These are phyloP conservation scores for Rhizopogon sp. DNA, from an alignment of 768 basidiomycete genomes.

Conservation along the genomic window DNA sequence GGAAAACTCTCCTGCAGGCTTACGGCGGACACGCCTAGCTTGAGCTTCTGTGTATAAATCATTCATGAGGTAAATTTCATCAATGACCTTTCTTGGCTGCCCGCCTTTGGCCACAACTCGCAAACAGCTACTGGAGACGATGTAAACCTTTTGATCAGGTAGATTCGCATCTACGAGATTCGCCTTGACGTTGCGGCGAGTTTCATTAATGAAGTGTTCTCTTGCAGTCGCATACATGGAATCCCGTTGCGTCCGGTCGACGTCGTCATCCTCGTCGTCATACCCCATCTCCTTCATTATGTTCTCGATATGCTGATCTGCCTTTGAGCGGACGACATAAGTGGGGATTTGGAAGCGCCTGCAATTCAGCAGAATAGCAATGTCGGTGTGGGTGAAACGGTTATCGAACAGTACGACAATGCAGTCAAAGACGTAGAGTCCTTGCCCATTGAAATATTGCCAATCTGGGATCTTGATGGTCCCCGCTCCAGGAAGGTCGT, in stretches of 20 bases:
- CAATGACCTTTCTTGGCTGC: conserved; percentile 17
- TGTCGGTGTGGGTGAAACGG: conserved; percentile 32
- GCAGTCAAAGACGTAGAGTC: conserved; percentile 32
- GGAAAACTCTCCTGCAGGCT: too few relatives aligned
- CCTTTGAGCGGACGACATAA: conserved; percentile 25
- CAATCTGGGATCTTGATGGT: conserved; percentile 31
- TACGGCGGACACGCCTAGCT: not conserved
- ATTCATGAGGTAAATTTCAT: conserved; percentile 18
- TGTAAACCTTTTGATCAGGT: conserved; percentile 24
- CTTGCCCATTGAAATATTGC: conserved; percentile 35
- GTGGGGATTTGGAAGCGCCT: conserved; percentile 30
- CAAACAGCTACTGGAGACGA: conserved; percentile 18
- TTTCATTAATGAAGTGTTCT: conserved; percentile 21
- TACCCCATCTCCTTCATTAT: not conserved
- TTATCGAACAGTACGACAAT: conserved; percentile 30
- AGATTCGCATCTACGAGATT: conserved; percentile 20
- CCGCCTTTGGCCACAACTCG: conserved; percentile 21
- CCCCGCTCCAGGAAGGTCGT: conserved; percentile 33
- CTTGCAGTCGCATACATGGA: conserved; percentile 18
- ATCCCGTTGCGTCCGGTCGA: not conserved
- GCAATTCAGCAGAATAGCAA: conserved; percentile 28
- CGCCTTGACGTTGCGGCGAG: conserved; percentile 16
- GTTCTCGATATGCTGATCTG: conserved; percentile 10
- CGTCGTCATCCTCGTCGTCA: not conserved
- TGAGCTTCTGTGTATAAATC: conserved; percentile 18